Percentiles rank a stretch among this genome's conserved stretches.
These are phyloP conservation scores for Raffaelea ambrosiae DNA, from an alignment of 2,329 filamentous ascomycete genomes.

Conservation along the genomic window DNA sequence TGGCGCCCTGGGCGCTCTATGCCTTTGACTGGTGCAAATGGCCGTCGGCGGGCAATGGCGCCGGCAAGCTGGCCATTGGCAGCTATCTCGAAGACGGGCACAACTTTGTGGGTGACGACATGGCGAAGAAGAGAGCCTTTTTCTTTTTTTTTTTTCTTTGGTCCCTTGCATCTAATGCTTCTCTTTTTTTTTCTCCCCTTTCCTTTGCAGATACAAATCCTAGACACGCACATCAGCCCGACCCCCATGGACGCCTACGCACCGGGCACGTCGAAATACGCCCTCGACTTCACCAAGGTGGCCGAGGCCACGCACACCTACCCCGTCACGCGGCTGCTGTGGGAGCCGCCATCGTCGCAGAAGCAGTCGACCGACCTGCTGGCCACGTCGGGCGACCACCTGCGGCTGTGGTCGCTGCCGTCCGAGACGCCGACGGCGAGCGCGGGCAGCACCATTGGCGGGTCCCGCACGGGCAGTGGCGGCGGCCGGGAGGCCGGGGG, in stretches of 20 bases:
- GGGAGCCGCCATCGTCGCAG: conserved; percentile 90
- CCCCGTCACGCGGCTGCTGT: conserved; percentile 87
- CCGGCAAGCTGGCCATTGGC: conserved; percentile 87
- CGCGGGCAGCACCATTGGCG: conserved; percentile 35
- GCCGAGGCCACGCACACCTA: conserved; percentile 98
- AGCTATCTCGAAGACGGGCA: conserved; percentile 97
- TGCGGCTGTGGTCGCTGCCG: conserved; percentile 88
- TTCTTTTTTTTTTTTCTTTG: not conserved
- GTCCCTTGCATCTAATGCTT: not conserved
- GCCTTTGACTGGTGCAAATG: conserved; percentile 99
- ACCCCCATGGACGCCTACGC: conserved; percentile 61
- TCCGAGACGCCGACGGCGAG: conserved; percentile 50
- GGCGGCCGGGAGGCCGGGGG: too few relatives aligned
- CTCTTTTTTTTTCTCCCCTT: not conserved
- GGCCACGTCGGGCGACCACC: conserved; percentile 88
- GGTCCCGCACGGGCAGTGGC: conserved; percentile 21
- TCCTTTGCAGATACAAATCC: conserved; percentile 87
- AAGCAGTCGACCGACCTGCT: conserved; percentile 94
- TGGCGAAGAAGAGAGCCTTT: too few relatives aligned
- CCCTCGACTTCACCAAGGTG: conserved; percentile 83
- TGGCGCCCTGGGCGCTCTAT: conserved; percentile 92
- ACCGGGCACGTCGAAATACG: conserved; percentile 63
- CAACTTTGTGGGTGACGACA: conserved; percentile 72
- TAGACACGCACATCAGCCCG: conserved; percentile 73
- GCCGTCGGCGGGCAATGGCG: conserved; percentile 70